Conservation (phyloP, 1,284 basidiomycete species). For the Heterobasidion annosum region DNA sequence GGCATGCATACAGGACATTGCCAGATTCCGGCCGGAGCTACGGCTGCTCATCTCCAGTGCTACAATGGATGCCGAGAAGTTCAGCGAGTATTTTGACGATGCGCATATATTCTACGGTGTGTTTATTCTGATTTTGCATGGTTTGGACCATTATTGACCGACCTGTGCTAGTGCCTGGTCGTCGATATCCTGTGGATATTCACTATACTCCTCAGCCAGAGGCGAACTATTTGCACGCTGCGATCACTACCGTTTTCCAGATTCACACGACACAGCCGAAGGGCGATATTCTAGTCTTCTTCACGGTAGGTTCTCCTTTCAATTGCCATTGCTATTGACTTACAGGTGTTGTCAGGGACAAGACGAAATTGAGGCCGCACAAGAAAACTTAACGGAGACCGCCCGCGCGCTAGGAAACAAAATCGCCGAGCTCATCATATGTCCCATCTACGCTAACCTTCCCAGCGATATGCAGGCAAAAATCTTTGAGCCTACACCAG, state of each 20-base stretch:
- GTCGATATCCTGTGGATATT: constrained; percentile 96
- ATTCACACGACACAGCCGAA: constrained; percentile 98
- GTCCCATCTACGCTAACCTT: constrained; percentile 96
- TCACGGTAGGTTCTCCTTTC: constrained; percentile 56
- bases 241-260: constrained; percentile 98
- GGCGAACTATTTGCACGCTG: constrained; percentile 97
- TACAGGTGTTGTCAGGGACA: constrained; percentile 59
- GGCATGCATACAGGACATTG: constrained; percentile 68
- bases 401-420: constrained; percentile 93
- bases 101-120: constrained; percentile 89
- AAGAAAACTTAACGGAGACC: constrained; percentile 94
- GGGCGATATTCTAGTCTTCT: constrained; percentile 97
- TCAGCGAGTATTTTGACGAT: constrained; percentile 91
- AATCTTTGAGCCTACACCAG: constrained; percentile 98
- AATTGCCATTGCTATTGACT: neutral
- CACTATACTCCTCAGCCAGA: constrained; percentile 97
- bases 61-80: constrained; percentile 96
- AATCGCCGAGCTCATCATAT: constrained; percentile 89
- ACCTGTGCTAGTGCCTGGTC: constrained; percentile 74
- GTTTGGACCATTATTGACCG: neutral
- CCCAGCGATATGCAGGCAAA: constrained; percentile 99
- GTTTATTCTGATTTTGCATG: constrained; percentile 14
- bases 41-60: constrained; percentile 89
- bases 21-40: constrained; percentile 91
- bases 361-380: constrained; percentile 97